Conservation (phyloP, 1,284 basidiomycete genomes). For the Meira miltonrushii region DNA sequence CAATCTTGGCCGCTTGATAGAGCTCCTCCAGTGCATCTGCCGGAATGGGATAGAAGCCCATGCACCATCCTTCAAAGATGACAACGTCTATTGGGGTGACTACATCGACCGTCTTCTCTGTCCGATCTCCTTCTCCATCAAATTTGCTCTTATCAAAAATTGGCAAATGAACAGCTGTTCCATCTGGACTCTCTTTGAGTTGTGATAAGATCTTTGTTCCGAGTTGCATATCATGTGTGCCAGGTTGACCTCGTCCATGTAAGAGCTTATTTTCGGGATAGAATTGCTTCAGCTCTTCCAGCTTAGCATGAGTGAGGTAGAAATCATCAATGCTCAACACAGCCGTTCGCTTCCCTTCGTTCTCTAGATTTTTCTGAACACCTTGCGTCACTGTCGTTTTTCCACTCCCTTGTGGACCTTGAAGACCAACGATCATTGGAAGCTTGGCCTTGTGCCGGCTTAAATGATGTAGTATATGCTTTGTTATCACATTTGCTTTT, state of each 20-base stretch:
- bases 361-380: constrained; percentile 50
- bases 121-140: constrained; percentile 75
- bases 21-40: constrained; percentile 44
- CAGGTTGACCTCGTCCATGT: constrained; percentile 74
- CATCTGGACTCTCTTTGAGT: constrained; percentile 56
- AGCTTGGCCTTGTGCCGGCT: background rate
- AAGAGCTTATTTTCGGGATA: constrained; percentile 65
- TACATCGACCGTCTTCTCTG: constrained; percentile 55
- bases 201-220: constrained; percentile 62
- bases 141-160: constrained; percentile 79
- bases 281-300: constrained; percentile 59
- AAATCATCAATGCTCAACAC: constrained; percentile 76
- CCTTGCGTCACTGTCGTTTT: constrained; percentile 19
- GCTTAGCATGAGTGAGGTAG: constrained; percentile 66
- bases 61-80: constrained; percentile 66
- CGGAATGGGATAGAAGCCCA: constrained; percentile 54
- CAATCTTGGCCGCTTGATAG: constrained; percentile 35
- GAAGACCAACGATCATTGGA: constrained; percentile 61
- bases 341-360: constrained; percentile 58
- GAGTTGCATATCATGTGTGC: constrained; percentile 74
- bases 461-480: background rate
- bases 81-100: constrained; percentile 66
- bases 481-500: background rate
- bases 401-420: constrained; percentile 67
- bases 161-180: constrained; percentile 62